Evolutionary conservation across 2,329 filamentous ascomycete species (phyloP), one percentile per base, ranked within the genome.

Genomic region (Xylariaceae sp.): DNA sequence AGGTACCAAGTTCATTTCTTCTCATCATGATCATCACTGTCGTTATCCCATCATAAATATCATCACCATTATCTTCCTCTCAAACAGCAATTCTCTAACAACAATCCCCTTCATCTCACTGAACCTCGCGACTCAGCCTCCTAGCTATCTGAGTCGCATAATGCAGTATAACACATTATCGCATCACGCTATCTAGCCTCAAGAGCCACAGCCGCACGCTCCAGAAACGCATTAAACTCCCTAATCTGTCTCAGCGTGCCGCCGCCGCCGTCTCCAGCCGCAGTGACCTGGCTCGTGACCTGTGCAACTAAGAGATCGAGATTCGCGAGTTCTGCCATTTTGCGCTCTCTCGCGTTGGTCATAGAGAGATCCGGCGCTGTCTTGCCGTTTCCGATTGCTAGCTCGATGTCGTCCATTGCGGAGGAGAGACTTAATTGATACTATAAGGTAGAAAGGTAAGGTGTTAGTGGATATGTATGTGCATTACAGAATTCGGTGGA

Each of bases 151-250:
- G n/a, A n/a, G n/a, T n/a, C n/a, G n/a, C n/a, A 4, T 32, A 12
- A 32, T 8, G 12, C 12, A 32, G 27, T 8, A 32, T 14, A 12
- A 32, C 27, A 32, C 27, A 8, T 4, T 8, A 12, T 8, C 16
- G 7, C 4, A 32, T 5, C 27, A 8, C 4, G 12, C 27, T 48
- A 65, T 43, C 62, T 55, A 27, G 56, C 65, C 61, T 83, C 81
- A 35, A 85, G 65, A 23, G 74, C 77, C 22, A 69, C 62, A 2
- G 80, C 80, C 5, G 79, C 72, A 19, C 82, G 72, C 60, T 85
- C 82, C 39, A 85, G 65, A 52, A 85, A 81, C 23, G 72, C 72
- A 52, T 85, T 85, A 56, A 85, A 85, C 38, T 79, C 74, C 48
- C 67, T 74, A 44, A 85, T 73, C 58, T 80, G 75, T 47, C 69